These are phyloP conservation scores for Cyberlindnera veronae DNA, from an alignment of 805 yeast genomes.

Conservation along the genomic window DNA sequence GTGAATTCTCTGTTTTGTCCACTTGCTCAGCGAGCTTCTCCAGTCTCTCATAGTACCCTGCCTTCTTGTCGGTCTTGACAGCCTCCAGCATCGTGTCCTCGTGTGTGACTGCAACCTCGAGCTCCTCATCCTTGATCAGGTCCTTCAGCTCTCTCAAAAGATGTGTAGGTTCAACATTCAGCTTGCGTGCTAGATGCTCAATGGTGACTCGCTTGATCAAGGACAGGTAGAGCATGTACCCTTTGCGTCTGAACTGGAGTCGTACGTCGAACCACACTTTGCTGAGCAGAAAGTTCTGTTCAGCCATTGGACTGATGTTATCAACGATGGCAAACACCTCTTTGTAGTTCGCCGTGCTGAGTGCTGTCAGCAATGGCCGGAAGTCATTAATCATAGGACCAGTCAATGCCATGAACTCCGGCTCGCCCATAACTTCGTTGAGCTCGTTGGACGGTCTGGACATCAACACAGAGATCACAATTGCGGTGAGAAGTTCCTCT, in stretches of 20 bases:
- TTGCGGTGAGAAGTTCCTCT: conserved; percentile 21
- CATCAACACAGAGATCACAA: conserved; percentile 21
- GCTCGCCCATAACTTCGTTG: conserved; percentile 17
- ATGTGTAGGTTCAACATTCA: conserved; percentile 14
- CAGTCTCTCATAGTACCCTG: conserved; percentile 13
- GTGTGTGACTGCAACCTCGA: conserved; percentile 14
- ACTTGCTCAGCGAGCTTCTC: conserved; percentile 17
- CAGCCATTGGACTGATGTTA: conserved; percentile 13
- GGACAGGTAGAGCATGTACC: conserved; percentile 32
- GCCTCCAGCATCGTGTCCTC: conserved; percentile 15
- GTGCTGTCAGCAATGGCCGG: conserved; percentile 23
- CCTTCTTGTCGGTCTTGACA: conserved; percentile 12
- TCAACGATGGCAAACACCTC: conserved; percentile 18
- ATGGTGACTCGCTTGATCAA: conserved; percentile 22
- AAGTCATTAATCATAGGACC: conserved; percentile 22
- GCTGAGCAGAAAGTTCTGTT: conserved; percentile 20
- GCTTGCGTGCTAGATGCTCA: conserved; percentile 18
- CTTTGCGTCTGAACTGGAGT: conserved; percentile 29
- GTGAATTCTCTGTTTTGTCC: not conserved
- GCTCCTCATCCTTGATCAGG: conserved; percentile 13
- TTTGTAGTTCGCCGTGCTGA: conserved; percentile 28
- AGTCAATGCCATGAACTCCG: conserved; percentile 17
- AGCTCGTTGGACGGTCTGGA: conserved; percentile 17
- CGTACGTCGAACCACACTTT: conserved; percentile 25
- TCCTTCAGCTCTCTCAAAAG: conserved; percentile 19